Percentiles rank a stretch among this genome's conserved stretches.
phyloP scores from a whole-genome alignment of 768 basidiomycete species.

The Porpolomopsis calyptriformis region DNA sequence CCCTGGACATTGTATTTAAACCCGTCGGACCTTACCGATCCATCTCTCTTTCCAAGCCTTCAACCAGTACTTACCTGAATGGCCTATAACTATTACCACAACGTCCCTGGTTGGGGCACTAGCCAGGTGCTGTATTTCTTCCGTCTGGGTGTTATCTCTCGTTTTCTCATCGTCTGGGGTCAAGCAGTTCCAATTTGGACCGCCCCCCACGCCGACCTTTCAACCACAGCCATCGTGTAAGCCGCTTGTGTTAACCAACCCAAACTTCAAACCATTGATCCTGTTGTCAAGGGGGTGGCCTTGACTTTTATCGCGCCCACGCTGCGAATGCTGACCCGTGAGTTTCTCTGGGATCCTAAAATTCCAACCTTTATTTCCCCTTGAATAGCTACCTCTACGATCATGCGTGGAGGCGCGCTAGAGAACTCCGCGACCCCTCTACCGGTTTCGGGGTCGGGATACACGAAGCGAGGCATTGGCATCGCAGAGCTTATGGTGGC shows the following conservation, averaged over 20 bases:
- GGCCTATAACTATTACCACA: conserved; percentile 37
- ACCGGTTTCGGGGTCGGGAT: conserved; percentile 38
- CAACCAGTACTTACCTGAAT: conserved; percentile 19
- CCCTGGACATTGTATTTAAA: neutral
- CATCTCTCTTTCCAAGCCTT: neutral
- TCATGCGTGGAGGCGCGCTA: conserved; percentile 38
- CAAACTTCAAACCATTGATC: conserved; percentile 4
- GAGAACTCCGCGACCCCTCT: conserved; percentile 27
- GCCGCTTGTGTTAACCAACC: conserved; percentile 14
- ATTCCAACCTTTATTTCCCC: conserved; percentile 6
- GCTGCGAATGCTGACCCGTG: conserved; percentile 47
- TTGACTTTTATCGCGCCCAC: conserved; percentile 56
- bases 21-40: neutral
- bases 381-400: conserved; percentile 43
- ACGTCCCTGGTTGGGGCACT: conserved; percentile 42
- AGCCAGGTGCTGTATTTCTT: conserved; percentile 30
- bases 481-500: conserved; percentile 55
- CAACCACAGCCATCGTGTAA: conserved; percentile 46
- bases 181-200: conserved; percentile 34
- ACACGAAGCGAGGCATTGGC: conserved; percentile 55
- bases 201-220: conserved; percentile 29
- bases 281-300: conserved; percentile 41
- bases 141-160: no score
- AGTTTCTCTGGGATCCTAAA: conserved; percentile 7
- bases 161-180: no score